Evolutionary conservation across 1,284 basidiomycete species (phyloP).

Genomic region (Cutaneotrichosporon sp.): DNA sequence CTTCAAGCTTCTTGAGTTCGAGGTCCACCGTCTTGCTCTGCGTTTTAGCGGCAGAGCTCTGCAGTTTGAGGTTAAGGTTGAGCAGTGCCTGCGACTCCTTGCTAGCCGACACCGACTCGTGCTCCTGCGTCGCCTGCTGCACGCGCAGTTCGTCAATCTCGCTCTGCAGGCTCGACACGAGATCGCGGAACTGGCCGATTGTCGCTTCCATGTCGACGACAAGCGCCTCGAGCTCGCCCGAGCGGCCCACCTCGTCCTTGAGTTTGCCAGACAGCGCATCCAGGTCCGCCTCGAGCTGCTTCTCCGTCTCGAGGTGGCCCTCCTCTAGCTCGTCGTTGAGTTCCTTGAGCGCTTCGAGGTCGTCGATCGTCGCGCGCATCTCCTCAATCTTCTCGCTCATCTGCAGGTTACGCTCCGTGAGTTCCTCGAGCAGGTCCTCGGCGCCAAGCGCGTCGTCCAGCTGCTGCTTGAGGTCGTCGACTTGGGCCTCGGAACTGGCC

Average conservation of each 20-base stretch:
- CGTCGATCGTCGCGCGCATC: slow-evolving; percentile 90
- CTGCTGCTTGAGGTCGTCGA: slow-evolving; percentile 90
- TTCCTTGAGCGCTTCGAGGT: slow-evolving; percentile 91
- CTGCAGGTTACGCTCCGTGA: slow-evolving; percentile 90
- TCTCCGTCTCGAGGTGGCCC: slow-evolving; percentile 90
- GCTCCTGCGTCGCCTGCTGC: slow-evolving; percentile 75
- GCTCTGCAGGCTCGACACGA: slow-evolving; percentile 78
- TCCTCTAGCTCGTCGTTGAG: slow-evolving; percentile 97
- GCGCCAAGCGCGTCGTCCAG: slow-evolving; percentile 92
- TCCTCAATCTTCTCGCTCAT: slow-evolving; percentile 92
- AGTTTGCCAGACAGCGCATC: slow-evolving; percentile 57
- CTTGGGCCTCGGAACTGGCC: slow-evolving; percentile 76
- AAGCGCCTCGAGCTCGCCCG: slow-evolving; percentile 65
- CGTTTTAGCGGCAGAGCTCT: slow-evolving; percentile 79
- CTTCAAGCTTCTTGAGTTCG: slow-evolving; percentile 76
- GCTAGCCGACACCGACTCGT: slow-evolving; percentile 67
- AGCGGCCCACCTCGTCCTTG: slow-evolving; percentile 61
- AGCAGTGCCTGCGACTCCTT: slow-evolving; percentile 75
- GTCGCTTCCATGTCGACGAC: slow-evolving; percentile 81
- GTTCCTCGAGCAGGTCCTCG: slow-evolving; percentile 90
- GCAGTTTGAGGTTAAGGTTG: slow-evolving; percentile 85
- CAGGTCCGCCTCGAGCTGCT: slow-evolving; percentile 82
- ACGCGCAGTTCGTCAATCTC: slow-evolving; percentile 75
- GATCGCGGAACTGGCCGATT: slow-evolving; percentile 82
- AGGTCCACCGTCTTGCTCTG: slow-evolving; percentile 82